These are phyloP conservation scores for Blastobotrys peoriensis DNA, from an alignment of 805 yeast species.

Conservation along the genomic window DNA sequence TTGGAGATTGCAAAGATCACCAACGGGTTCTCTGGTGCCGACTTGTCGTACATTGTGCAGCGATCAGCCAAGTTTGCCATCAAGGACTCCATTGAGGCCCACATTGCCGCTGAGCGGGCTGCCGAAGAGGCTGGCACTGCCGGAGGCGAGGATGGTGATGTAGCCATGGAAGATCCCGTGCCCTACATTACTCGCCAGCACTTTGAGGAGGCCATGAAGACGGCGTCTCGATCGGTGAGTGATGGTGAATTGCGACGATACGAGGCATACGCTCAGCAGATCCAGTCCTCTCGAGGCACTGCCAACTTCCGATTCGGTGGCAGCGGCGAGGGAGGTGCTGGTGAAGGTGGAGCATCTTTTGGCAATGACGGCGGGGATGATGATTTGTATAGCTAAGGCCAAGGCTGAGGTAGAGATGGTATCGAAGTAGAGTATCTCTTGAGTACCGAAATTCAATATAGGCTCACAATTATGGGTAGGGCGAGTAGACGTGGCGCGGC, in stretches of 20 bases:
- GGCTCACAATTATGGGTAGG: slow-evolving; percentile 3
- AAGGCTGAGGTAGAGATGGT: neutral
- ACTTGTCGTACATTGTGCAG: slow-evolving; percentile 92
- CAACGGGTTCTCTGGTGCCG: slow-evolving; percentile 99
- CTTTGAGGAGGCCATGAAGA: slow-evolving; percentile 99
- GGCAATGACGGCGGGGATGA: slow-evolving; percentile 47
- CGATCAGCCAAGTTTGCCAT: slow-evolving; percentile 98
- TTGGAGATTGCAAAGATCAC: slow-evolving; percentile 86
- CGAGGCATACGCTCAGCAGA: slow-evolving; percentile 95
- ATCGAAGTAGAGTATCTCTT: too few relatives aligned
- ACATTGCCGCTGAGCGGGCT: slow-evolving; percentile 35
- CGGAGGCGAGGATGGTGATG: slow-evolving; percentile 41
- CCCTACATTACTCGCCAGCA: slow-evolving; percentile 92
- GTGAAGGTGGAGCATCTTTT: slow-evolving; percentile 42
- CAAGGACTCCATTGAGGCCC: slow-evolving; percentile 94
- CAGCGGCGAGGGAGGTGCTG: slow-evolving; percentile 33
- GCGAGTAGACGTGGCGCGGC: too few relatives aligned
- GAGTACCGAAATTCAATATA: neutral
- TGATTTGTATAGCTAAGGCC: slow-evolving; percentile 51
- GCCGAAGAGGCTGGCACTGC: slow-evolving; percentile 40
- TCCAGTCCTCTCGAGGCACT: slow-evolving; percentile 94
- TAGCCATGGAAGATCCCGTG: slow-evolving; percentile 83
- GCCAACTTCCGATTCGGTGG: slow-evolving; percentile 72
- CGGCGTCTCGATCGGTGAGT: slow-evolving; percentile 94
- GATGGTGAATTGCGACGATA: slow-evolving; percentile 98